These are phyloP conservation scores for Arthroderma uncinatum DNA, from an alignment of 2,329 filamentous ascomycete genomes.

Conservation along the genomic window DNA sequence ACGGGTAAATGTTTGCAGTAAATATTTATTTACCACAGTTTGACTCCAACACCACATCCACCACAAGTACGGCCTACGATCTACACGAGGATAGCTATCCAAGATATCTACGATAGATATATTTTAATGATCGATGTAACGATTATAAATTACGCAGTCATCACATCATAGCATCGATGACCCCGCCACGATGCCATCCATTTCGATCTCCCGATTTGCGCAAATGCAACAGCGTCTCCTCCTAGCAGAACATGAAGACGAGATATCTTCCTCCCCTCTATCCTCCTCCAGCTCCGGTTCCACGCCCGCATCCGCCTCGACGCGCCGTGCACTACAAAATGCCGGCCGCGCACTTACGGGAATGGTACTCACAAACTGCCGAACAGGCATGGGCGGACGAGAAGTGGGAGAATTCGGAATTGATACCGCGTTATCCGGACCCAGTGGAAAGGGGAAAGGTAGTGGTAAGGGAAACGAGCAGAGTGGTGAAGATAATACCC, in stretches of 20 bases:
- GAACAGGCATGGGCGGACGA: slow-evolving; percentile 85
- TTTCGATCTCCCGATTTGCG: slow-evolving; percentile 34
- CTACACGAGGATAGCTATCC: no score
- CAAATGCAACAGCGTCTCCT: slow-evolving; percentile 34
- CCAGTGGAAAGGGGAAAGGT: slow-evolving; percentile 9
- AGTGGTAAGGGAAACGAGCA: slow-evolving; percentile 14
- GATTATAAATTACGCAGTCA: no score
- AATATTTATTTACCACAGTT: neutral
- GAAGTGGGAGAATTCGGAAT: slow-evolving; percentile 67
- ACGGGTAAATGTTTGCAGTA: neutral
- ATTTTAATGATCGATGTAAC: no score
- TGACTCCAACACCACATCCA: no score
- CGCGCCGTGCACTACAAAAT: slow-evolving; percentile 34
- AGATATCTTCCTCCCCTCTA: slow-evolving; percentile 34
- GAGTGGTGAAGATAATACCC: slow-evolving; percentile 23
- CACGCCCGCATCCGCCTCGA: slow-evolving; percentile 30
- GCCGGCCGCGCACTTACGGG: slow-evolving; percentile 33
- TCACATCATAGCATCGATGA: no score
- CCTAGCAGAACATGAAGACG: slow-evolving; percentile 34
- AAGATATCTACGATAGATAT: no score
- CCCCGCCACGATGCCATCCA: slow-evolving; percentile 13
- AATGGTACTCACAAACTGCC: slow-evolving; percentile 59
- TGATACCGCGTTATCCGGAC: slow-evolving; percentile 52
- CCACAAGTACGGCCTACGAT: no score
- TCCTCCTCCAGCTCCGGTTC: slow-evolving; percentile 23